phyloP scores from a whole-genome alignment of 148 eudicot genomes.

The Nepenthes gracilis region DNA sequence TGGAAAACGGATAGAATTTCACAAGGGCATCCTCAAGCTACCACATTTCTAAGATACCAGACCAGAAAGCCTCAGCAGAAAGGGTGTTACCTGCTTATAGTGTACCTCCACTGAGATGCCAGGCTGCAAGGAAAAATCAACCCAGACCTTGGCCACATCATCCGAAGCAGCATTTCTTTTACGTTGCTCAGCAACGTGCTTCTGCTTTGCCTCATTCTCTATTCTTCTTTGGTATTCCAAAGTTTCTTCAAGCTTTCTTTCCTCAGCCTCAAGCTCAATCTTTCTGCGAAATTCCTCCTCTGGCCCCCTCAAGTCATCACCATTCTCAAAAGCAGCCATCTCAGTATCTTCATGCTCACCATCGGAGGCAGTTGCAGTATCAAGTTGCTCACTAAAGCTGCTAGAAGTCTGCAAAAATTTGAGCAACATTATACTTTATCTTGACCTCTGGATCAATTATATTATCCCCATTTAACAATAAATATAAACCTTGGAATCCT shows the following conservation, averaged over 20 bases:
- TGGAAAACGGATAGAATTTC: too few relatives aligned
- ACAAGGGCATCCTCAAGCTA: too few relatives aligned
- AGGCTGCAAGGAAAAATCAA: neutral
- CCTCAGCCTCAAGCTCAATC: constrained; percentile 88
- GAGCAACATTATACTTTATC: neutral
- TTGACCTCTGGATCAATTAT: neutral
- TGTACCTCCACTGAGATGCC: neutral
- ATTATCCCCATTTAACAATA: neutral
- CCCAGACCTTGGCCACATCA: neutral
- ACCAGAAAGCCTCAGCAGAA: too few relatives aligned
- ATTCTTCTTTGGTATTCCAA: constrained; percentile 74
- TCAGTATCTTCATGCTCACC: constrained; percentile 35
- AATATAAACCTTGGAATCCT: constrained; percentile 56
- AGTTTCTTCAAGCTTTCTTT: constrained; percentile 93
- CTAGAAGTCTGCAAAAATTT: constrained; percentile 33
- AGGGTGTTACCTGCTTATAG: too few relatives aligned
- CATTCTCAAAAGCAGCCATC: constrained; percentile 18
- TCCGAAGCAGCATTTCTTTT: constrained; percentile 20
- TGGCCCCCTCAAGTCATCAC: constrained; percentile 28
- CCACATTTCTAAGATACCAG: too few relatives aligned
- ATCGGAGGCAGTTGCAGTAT: constrained; percentile 28
- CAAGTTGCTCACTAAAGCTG: constrained; percentile 32
- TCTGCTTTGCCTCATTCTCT: constrained; percentile 91
- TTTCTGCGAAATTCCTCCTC: constrained; percentile 53
- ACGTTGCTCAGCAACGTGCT: constrained; percentile 68